Evolutionary conservation across 306 rosid species (phyloP).

Genomic region (Albizia julibrissin): DNA sequence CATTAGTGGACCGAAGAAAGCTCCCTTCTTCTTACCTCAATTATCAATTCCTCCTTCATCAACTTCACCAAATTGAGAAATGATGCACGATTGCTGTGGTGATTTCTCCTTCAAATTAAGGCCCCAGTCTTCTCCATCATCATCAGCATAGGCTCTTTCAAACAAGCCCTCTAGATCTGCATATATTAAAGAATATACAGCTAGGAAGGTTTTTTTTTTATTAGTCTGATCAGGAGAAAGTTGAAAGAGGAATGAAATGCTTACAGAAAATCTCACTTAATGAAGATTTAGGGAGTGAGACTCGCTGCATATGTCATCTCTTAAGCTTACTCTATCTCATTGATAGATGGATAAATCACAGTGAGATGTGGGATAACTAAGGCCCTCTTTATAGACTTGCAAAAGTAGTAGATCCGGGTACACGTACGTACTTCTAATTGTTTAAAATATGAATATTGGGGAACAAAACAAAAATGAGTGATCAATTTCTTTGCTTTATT

Average conservation of each 20-base stretch:
- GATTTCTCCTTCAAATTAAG: too few relatives aligned
- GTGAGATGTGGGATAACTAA: conserved; percentile 10
- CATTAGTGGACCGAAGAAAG: conserved; percentile 90
- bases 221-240: not conserved
- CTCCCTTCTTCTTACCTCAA: conserved; percentile 50
- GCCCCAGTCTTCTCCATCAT: too few relatives aligned
- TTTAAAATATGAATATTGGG: conserved; percentile 14
- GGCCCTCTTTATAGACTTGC: conserved; percentile 54
- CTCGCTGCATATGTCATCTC: not conserved
- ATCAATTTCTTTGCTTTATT: conserved; percentile 2
- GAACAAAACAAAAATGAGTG: not conserved
- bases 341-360: not conserved
- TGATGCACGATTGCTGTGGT: not conserved
- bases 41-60: not conserved
- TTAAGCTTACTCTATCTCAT: not conserved
- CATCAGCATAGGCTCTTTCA: not conserved
- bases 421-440: not conserved
- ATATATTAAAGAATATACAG: too few relatives aligned
- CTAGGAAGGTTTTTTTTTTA: not conserved
- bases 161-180: not conserved
- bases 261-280: not conserved
- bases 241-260: not conserved
- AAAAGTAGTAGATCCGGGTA: conserved; percentile 10
- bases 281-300: not conserved
- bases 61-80: not conserved